These are phyloP conservation scores for Spiraea crenata DNA, from an alignment of 331 rosid genomes.

Conservation along the genomic window DNA sequence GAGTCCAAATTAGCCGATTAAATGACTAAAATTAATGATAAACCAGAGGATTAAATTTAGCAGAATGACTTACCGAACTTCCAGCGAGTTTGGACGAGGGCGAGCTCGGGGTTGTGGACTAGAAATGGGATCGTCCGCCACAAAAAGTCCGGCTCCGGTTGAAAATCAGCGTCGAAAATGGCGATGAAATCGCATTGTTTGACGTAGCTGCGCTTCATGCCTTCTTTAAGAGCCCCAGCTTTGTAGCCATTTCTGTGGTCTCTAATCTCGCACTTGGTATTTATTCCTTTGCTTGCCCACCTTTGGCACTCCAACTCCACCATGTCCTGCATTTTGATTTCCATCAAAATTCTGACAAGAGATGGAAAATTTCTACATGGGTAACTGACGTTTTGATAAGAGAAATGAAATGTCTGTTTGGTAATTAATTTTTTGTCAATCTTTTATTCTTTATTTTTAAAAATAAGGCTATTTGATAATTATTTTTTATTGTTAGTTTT, in stretches of 20 bases:
- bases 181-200: slow-evolving; percentile 76
- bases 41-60: neutral
- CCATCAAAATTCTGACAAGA: neutral
- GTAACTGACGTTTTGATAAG: too few species aligned
- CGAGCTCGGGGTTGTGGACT: slow-evolving; percentile 65
- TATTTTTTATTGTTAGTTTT: too few species aligned
- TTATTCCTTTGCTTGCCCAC: slow-evolving; percentile 94
- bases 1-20: neutral
- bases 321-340: slow-evolving; percentile 50
- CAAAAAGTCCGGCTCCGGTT: slow-evolving; percentile 82
- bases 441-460: too few species aligned
- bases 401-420: too few species aligned
- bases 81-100: slow-evolving; percentile 89
- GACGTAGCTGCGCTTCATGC: slow-evolving; percentile 78
- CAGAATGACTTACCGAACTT: slow-evolving; percentile 59
- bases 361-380: neutral
- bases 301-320: slow-evolving; percentile 92
- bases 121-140: slow-evolving; percentile 86
- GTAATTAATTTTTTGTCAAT: too few species aligned
- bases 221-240: slow-evolving; percentile 90
- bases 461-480: too few species aligned
- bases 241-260: slow-evolving; percentile 91
- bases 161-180: slow-evolving; percentile 94
- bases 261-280: slow-evolving; percentile 79
- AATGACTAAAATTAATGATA: neutral